Conservation (phyloP, 2,329 filamentous ascomycete genomes). For the Pyricularia sp. region DNA sequence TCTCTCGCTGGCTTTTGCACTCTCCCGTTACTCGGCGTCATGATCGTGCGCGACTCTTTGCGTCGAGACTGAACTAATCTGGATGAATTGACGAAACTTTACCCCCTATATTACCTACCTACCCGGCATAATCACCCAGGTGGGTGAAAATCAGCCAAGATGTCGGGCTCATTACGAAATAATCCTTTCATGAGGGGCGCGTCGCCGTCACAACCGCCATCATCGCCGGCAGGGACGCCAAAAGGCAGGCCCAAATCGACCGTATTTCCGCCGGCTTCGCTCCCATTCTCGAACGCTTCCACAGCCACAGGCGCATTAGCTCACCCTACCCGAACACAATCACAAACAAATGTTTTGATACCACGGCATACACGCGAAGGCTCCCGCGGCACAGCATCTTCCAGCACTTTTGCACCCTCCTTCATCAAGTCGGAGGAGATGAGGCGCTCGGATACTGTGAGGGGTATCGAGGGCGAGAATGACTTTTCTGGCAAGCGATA, state of each 20-base stretch:
- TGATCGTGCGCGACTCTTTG: neutral
- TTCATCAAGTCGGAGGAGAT: slow-evolving; percentile 89
- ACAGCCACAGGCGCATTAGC: slow-evolving; percentile 27
- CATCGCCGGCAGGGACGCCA: slow-evolving; percentile 29
- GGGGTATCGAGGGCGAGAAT: slow-evolving; percentile 89
- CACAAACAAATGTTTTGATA: slow-evolving; percentile 32
- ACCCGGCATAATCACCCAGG: neutral
- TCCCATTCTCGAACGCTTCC: slow-evolving; percentile 20
- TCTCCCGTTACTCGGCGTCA: neutral
- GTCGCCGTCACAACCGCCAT: slow-evolving; percentile 51
- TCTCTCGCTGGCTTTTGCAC: neutral
- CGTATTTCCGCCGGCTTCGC: slow-evolving; percentile 49
- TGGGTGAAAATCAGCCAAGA: neutral
- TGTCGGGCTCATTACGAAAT: slow-evolving; percentile 45
- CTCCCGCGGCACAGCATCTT: slow-evolving; percentile 53
- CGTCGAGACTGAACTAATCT: neutral
- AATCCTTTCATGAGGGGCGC: slow-evolving; percentile 69
- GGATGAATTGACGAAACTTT: neutral
- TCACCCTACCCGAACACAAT: slow-evolving; percentile 46
- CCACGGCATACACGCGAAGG: slow-evolving; percentile 38
- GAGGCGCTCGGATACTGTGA: slow-evolving; percentile 45
- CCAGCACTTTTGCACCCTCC: slow-evolving; percentile 85
- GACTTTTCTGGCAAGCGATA: slow-evolving; percentile 98
- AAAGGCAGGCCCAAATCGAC: slow-evolving; percentile 65
- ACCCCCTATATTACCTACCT: neutral